Evolutionary conservation across 2,329 filamentous ascomycete species (phyloP).

Genomic region (Verticillium nonalfalfae): DNA sequence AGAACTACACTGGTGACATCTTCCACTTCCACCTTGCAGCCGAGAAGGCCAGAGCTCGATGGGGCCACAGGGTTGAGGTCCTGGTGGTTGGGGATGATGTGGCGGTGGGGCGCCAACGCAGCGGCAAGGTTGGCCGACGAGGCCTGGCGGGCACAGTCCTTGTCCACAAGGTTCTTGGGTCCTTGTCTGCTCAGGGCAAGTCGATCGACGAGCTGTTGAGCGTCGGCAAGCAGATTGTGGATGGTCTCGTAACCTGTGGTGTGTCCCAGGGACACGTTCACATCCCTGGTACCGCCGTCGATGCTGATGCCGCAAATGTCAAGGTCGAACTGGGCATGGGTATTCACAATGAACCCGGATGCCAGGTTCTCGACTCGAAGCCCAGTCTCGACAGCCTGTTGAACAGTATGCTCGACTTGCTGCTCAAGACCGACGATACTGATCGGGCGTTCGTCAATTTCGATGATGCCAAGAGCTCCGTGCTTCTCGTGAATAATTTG

Average conservation of each 20-base stretch:
- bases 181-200: slow-evolving; percentile 35
- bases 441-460: slow-evolving; percentile 58
- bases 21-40: slow-evolving; percentile 42
- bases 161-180: slow-evolving; percentile 59
- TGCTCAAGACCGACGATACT: slow-evolving; percentile 54
- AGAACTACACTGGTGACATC: slow-evolving; percentile 59
- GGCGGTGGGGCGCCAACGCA: slow-evolving; percentile 52
- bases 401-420: slow-evolving; percentile 57
- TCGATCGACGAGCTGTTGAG: slow-evolving; percentile 34
- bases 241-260: slow-evolving; percentile 45
- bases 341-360: slow-evolving; percentile 55
- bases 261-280: slow-evolving; percentile 46
- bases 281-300: slow-evolving; percentile 38
- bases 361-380: slow-evolving; percentile 16
- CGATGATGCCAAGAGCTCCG: slow-evolving; percentile 49
- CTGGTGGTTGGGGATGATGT: slow-evolving; percentile 54
- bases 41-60: slow-evolving; percentile 7
- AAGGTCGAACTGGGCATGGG: slow-evolving; percentile 68
- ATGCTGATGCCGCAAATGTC: slow-evolving; percentile 28
- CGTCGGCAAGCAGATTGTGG: slow-evolving; percentile 34
- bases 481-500: slow-evolving; percentile 63
- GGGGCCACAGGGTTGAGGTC: neutral
- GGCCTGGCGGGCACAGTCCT: slow-evolving; percentile 62
- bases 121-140: slow-evolving; percentile 60
- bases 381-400: slow-evolving; percentile 42